Percentiles rank a stretch among this genome's conserved stretches.
phyloP scores from a whole-genome alignment of 2,329 filamentous ascomycete species.

The Diaporthe capsici region DNA sequence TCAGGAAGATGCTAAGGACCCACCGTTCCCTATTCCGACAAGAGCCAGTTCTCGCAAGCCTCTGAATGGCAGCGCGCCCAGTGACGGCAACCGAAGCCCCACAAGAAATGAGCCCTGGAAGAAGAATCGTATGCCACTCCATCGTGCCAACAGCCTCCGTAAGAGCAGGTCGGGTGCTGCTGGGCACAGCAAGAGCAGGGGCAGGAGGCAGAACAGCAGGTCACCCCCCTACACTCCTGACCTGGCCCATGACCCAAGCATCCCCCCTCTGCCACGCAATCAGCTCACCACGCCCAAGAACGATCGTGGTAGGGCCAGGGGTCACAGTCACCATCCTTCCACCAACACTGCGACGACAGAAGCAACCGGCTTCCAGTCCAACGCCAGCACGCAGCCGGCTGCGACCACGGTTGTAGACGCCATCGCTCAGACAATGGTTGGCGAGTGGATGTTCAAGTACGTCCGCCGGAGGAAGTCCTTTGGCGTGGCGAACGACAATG shows the following conservation, averaged over 20 bases:
- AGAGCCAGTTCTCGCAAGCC: constrained; percentile 88
- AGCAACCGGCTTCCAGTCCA: constrained; percentile 63
- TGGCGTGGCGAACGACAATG: constrained; percentile 77
- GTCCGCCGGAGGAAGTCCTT: constrained; percentile 92
- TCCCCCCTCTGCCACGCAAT: constrained; percentile 81
- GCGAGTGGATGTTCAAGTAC: constrained; percentile 97
- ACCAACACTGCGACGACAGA: constrained; percentile 68
- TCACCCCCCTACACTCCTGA: constrained; percentile 77
- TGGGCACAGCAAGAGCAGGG: constrained; percentile 68
- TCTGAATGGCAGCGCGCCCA: constrained; percentile 74
- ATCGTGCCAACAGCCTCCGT: constrained; percentile 75
- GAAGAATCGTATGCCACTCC: constrained; percentile 61
- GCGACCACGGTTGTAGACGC: constrained; percentile 91
- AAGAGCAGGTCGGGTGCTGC: constrained; percentile 89
- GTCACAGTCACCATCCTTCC: constrained; percentile 71
- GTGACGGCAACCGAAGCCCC: constrained; percentile 84
- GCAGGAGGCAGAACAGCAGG: constrained; percentile 67
- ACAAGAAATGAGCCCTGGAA: constrained; percentile 73
- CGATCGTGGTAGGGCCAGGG: constrained; percentile 46
- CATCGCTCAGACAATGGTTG: constrained; percentile 98
- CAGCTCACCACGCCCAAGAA: constrained; percentile 75
- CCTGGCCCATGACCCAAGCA: constrained; percentile 75
- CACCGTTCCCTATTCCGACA: constrained; percentile 93
- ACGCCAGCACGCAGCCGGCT: constrained; percentile 73
- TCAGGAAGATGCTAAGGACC: constrained; percentile 70